These are phyloP conservation scores for Collybia sordida DNA, from an alignment of 768 basidiomycete genomes.

Conservation along the genomic window DNA sequence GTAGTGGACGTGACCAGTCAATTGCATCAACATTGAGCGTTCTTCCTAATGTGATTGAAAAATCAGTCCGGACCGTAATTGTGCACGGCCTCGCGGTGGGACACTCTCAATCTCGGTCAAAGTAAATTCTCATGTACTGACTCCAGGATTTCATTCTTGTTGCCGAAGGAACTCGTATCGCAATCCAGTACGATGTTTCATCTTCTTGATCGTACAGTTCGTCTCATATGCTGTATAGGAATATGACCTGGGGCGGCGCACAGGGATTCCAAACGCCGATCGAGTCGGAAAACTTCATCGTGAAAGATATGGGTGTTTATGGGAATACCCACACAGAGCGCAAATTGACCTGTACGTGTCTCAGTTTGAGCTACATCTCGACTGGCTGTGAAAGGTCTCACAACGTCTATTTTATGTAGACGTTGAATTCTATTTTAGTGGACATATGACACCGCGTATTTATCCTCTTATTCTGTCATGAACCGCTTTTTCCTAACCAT, in stretches of 20 bases:
- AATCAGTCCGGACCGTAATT: conserved; percentile 61
- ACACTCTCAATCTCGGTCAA: conserved; percentile 36
- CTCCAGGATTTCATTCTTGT: conserved; percentile 39
- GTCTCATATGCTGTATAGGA: conserved; percentile 21
- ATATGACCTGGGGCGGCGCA: conserved; percentile 52
- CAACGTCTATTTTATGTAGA: conserved; percentile 26
- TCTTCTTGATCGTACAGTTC: neutral
- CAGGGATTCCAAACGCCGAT: conserved; percentile 74
- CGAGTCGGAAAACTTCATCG: conserved; percentile 54
- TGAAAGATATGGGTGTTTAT: conserved; percentile 62
- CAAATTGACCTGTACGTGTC: conserved; percentile 55
- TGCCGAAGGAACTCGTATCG: conserved; percentile 51
- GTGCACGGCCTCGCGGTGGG: conserved; percentile 65
- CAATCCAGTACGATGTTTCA: conserved; percentile 41
- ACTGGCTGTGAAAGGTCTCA: neutral
- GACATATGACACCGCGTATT: conserved; percentile 60
- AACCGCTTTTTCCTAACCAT: neutral
- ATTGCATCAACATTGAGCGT: conserved; percentile 62
- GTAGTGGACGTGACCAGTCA: conserved; percentile 46
- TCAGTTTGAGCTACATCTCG: neutral
- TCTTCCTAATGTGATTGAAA: conserved; percentile 69
- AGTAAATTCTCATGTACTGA: conserved; percentile 4
- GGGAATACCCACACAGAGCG: conserved; percentile 65
- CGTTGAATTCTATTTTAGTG: conserved; percentile 57
- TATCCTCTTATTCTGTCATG: conserved; percentile 2